phyloP scores from a whole-genome alignment of 164 flowering plant species.

The Vitis cinerea region DNA sequence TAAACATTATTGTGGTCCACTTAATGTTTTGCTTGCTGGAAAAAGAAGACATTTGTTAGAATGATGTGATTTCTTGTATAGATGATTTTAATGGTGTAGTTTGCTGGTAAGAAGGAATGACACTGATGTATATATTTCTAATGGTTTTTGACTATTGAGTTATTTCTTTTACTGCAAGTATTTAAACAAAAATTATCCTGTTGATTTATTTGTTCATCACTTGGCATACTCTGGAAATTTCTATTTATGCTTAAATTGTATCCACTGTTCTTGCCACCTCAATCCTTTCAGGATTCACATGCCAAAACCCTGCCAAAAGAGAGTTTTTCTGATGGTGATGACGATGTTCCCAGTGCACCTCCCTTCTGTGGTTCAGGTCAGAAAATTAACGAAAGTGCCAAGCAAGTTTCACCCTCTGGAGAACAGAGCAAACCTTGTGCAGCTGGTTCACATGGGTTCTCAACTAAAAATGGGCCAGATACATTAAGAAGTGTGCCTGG shows the following conservation, averaged over 20 bases:
- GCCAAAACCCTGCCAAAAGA: slow-evolving; percentile 23
- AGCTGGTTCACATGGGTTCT: slow-evolving; percentile 14
- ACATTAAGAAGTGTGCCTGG: slow-evolving; percentile 12
- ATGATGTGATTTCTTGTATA: neutral
- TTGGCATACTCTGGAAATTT: neutral
- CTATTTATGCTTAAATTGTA: neutral
- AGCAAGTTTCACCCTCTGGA: slow-evolving; percentile 23
- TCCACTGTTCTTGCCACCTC: no score
- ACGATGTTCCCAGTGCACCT: slow-evolving; percentile 78
- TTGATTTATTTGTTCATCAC: neutral
- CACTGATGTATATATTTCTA: no score
- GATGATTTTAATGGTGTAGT: no score
- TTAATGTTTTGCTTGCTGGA: neutral
- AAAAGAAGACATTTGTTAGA: neutral
- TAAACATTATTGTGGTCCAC: neutral
- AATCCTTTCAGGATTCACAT: slow-evolving; percentile 27
- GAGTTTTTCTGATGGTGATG: slow-evolving; percentile 38
- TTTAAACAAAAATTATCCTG: neutral
- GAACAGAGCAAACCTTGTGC: slow-evolving; percentile 11
- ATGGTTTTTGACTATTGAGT: no score
- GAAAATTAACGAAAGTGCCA: slow-evolving; percentile 37
- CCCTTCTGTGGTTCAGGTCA: slow-evolving; percentile 48
- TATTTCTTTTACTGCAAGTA: no score
- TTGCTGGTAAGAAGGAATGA: no score
- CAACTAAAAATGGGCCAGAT: slow-evolving; percentile 14